Base-by-base conservation (phyloP, 306 rosid genomes). In the Psophocarpus tetragonolobus region DNA sequence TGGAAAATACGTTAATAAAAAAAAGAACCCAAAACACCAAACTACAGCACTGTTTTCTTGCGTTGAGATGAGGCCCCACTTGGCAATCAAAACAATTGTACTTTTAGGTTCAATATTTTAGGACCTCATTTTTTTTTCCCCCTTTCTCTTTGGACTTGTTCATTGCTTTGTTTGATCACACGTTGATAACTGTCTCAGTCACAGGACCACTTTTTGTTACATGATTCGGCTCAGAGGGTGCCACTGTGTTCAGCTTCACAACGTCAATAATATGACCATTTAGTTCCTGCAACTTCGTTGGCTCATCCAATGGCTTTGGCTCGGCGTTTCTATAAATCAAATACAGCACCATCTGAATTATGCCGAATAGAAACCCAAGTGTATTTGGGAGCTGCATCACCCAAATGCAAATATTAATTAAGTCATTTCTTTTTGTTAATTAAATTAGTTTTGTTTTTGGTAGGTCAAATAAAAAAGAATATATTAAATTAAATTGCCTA, bases 351-450 rank as follows among this genome's bases (percentile, higher is more conserved):
- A 95, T 95, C 68, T 95, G 99, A 38, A 84, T 77, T 36, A 91
- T 85, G 58, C 99, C 99, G 5, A 91, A 95, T 15, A 92, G 1
- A 77, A 95, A 88, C 3, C 99, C 99, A 11, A 95, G 84, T 0
- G 91, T 80, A 70, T 95, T 95, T 45, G 99, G 99, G 0, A 95
- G 76, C 98, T 93, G 90, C 80, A 65, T 5, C 63, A 83, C 76
- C 45, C 56, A 77, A 54, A 57, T 32, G 14, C 6, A 72, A 53
- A 54, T 57, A 54, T 66, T 38, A 53, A 35, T 5, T 35, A 24
- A 32, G n/a, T 41, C 3, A 39, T 74, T n/a, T 42, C n/a, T 12
- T 47, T 47, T 8, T 6, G 3, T 10, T 11, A 21, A 23, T 21
- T 6, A 54, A 45, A 15, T 3, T 54, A 26, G 10, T 57, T 54